phyloP scores from a whole-genome alignment of 495 filamentous ascomycete species.

The Cercophora scortea region DNA sequence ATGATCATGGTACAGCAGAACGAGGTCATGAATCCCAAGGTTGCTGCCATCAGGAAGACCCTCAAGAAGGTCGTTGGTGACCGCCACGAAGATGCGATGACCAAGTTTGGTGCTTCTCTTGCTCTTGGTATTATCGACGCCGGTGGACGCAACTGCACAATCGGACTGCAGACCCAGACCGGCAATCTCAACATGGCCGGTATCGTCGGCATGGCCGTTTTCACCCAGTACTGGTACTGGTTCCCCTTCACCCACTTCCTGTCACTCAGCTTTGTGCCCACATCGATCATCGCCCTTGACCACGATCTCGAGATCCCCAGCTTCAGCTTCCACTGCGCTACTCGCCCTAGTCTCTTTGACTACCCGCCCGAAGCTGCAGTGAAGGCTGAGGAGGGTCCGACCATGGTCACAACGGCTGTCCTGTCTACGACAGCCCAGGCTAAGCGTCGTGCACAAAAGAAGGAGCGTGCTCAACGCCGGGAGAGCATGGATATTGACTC shows the following conservation, averaged over 20 bases:
- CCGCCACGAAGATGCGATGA: conserved; percentile 98
- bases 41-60: conserved; percentile 71
- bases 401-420: conserved; percentile 92
- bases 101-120: conserved; percentile 92
- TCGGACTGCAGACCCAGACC: conserved; percentile 93
- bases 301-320: conserved; percentile 88
- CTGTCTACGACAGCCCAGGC: conserved; percentile 95
- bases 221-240: conserved; percentile 99
- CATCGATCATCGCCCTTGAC: conserved; percentile 89
- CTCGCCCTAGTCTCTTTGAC: conserved; percentile 91
- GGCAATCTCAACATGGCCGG: conserved; percentile 97
- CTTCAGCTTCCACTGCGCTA: conserved; percentile 94
- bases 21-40: conserved; percentile 89
- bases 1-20: conserved; percentile 99
- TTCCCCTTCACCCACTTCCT: conserved; percentile 98
- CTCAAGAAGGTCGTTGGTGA: conserved; percentile 88
- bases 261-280: conserved; percentile 86
- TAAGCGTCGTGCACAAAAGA: conserved; percentile 81
- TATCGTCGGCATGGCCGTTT: conserved; percentile 95
- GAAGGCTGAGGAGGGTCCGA: conserved; percentile 85
- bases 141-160: conserved; percentile 96
- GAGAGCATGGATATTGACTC: conserved; percentile 86
- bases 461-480: conserved; percentile 58
- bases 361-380: conserved; percentile 95
- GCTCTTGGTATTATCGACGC: conserved; percentile 97